Conservation (phyloP, 495 filamentous ascomycete species). For the Neurospora sp. region DNA sequence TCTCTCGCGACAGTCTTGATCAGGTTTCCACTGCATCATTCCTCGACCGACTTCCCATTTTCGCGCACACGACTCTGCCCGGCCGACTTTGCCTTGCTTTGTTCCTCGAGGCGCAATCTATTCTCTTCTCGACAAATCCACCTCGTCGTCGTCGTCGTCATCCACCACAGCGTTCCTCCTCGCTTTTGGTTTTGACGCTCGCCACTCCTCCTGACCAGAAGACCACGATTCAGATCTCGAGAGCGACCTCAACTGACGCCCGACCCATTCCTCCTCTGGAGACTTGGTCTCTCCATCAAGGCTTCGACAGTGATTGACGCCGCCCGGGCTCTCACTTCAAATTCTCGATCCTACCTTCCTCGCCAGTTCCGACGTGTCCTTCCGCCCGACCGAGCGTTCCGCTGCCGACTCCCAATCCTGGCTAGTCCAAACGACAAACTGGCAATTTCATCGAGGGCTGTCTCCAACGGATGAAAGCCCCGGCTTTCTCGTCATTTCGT, state of each 20-base stretch:
- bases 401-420: not conserved
- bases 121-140: not conserved
- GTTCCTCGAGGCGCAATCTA: slow-evolving; percentile 23
- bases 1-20: slow-evolving; percentile 9
- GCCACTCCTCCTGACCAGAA: slow-evolving; percentile 6
- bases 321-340: not conserved
- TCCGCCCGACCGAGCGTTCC: slow-evolving; percentile 3
- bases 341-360: not conserved
- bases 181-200: slow-evolving; percentile 12
- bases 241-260: not conserved
- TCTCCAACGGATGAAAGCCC: slow-evolving; percentile 20
- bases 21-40: not conserved
- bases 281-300: not conserved
- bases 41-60: slow-evolving; percentile 12
- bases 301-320: not conserved
- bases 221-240: not conserved
- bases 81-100: slow-evolving; percentile 18
- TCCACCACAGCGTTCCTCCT: slow-evolving; percentile 17
- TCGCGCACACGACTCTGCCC: slow-evolving; percentile 9
- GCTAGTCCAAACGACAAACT: not conserved
- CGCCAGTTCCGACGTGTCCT: slow-evolving; percentile 8
- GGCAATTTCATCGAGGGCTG: not conserved
- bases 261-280: not conserved
- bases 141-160: slow-evolving; percentile 2
- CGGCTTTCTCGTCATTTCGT: slow-evolving; percentile 7